A percentile compares a stretch with the other conserved stretches of the same genome.
Evolutionary conservation across 2,329 filamentous ascomycete genomes (phyloP).

Genomic region (Domatiomyces catenatus): DNA sequence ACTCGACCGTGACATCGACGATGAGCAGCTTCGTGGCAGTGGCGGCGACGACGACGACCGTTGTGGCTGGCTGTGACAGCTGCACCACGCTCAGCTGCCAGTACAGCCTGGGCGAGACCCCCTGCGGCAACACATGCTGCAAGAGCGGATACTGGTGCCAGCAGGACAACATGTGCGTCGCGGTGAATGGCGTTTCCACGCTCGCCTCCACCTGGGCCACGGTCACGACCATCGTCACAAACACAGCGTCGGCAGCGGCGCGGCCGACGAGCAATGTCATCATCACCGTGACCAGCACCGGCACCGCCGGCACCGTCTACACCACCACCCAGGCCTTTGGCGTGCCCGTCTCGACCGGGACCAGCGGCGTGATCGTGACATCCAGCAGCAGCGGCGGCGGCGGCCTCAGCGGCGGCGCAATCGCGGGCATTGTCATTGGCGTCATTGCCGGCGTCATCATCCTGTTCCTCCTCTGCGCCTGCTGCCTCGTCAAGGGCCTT

Average conservation of each 20-base stretch:
- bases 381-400: slow-evolving; percentile 19
- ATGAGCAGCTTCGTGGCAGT: slow-evolving; percentile 29
- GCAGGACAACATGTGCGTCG: slow-evolving; percentile 22
- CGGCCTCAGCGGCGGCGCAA: slow-evolving; percentile 34
- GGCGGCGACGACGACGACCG: too few relatives aligned
- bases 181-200: slow-evolving; percentile 19
- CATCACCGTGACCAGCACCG: slow-evolving; percentile 29
- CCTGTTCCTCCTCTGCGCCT: slow-evolving; percentile 30
- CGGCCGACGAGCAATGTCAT: slow-evolving; percentile 30
- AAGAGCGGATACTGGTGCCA: slow-evolving; percentile 29
- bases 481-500: slow-evolving; percentile 28
- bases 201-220: slow-evolving; percentile 25
- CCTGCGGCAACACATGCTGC: slow-evolving; percentile 32
- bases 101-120: slow-evolving; percentile 28
- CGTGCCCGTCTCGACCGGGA: slow-evolving; percentile 29
- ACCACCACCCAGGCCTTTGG: slow-evolving; percentile 32
- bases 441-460: slow-evolving; percentile 31
- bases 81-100: slow-evolving; percentile 30
- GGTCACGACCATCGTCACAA: slow-evolving; percentile 20
- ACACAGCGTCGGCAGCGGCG: slow-evolving; percentile 23
- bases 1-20: slow-evolving; percentile 38
- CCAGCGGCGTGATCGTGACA: slow-evolving; percentile 24
- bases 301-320: slow-evolving; percentile 12
- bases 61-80: slow-evolving; percentile 11
- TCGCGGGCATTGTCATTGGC: slow-evolving; percentile 37